These are phyloP conservation scores for Russula brevipes DNA, from an alignment of 768 basidiomycete species.

Conservation along the genomic window DNA sequence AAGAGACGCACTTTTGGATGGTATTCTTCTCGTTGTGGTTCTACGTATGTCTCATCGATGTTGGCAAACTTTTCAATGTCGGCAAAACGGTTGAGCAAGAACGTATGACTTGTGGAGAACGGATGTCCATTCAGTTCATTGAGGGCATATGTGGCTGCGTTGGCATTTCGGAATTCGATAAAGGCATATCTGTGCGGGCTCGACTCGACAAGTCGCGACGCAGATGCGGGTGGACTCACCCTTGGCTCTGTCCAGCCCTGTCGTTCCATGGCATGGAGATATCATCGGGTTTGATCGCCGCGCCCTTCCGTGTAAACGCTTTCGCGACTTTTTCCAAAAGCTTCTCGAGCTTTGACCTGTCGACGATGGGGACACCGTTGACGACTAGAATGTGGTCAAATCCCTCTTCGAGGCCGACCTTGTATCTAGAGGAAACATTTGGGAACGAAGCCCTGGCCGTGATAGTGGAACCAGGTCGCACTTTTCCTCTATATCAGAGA, in stretches of 20 bases:
- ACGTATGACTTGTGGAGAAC: slow-evolving; percentile 84
- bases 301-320: slow-evolving; percentile 78
- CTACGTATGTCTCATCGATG: slow-evolving; percentile 72
- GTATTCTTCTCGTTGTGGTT: slow-evolving; percentile 71
- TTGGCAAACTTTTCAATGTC: slow-evolving; percentile 82
- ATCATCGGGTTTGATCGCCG: slow-evolving; percentile 66
- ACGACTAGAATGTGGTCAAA: slow-evolving; percentile 91
- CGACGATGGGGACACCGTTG: slow-evolving; percentile 88
- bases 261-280: slow-evolving; percentile 90
- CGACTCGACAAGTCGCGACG: neutral
- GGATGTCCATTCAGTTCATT: slow-evolving; percentile 66
- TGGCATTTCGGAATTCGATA: slow-evolving; percentile 64
- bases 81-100: slow-evolving; percentile 79
- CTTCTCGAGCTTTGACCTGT: slow-evolving; percentile 76
- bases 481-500: slow-evolving; percentile 27
- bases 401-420: slow-evolving; percentile 75
- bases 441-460: neutral
- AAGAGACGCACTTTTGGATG: slow-evolving; percentile 55
- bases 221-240: slow-evolving; percentile 46
- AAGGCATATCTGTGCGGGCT: slow-evolving; percentile 62
- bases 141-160: slow-evolving; percentile 67
- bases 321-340: slow-evolving; percentile 77
- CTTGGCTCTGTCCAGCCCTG: slow-evolving; percentile 78
- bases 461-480: neutral
- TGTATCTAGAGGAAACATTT: slow-evolving; percentile 51